These are phyloP conservation scores for Phytopythium mirpurense DNA, from an alignment of 352 stramenopile genomes.

Conservation along the genomic window DNA sequence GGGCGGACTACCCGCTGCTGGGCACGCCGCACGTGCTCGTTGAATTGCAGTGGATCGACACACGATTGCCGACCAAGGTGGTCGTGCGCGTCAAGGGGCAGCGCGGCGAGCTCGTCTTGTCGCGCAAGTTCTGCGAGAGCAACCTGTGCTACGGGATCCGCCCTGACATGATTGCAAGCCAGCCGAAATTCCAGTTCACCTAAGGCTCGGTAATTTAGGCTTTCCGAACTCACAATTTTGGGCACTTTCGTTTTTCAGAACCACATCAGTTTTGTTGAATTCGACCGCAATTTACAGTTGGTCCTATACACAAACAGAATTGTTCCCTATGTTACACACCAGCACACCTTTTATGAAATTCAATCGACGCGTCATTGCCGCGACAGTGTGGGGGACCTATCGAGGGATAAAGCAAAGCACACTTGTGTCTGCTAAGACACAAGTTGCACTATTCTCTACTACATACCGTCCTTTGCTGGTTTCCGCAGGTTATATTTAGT, in stretches of 20 bases:
- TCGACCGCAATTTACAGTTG: too few relatives aligned
- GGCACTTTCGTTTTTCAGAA: not conserved
- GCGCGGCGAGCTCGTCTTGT: constrained; percentile 18
- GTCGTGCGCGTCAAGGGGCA: constrained; percentile 30
- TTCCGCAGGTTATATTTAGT: not conserved
- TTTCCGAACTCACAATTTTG: not conserved
- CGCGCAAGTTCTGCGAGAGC: constrained; percentile 37
- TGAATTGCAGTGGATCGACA: constrained; percentile 63
- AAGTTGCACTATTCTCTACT: too few relatives aligned
- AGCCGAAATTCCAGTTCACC: constrained; percentile 2
- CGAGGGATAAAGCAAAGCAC: too few relatives aligned
- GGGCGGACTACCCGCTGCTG: constrained; percentile 32
- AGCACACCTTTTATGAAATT: too few relatives aligned
- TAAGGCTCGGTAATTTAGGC: not conserved
- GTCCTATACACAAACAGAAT: too few relatives aligned
- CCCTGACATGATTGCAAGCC: constrained; percentile 1
- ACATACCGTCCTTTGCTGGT: too few relatives aligned
- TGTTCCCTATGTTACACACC: too few relatives aligned
- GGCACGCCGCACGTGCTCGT: constrained; percentile 40
- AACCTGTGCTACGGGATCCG: constrained; percentile 31
- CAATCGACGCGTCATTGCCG: too few relatives aligned
- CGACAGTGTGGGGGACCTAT: too few relatives aligned
- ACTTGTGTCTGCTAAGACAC: too few relatives aligned
- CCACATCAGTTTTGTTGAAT: too few relatives aligned
- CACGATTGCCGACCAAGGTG: constrained; percentile 44